These are phyloP conservation scores for Leishmania gerbilli DNA, from an alignment of 208 protist genomes.

Conservation along the genomic window DNA sequence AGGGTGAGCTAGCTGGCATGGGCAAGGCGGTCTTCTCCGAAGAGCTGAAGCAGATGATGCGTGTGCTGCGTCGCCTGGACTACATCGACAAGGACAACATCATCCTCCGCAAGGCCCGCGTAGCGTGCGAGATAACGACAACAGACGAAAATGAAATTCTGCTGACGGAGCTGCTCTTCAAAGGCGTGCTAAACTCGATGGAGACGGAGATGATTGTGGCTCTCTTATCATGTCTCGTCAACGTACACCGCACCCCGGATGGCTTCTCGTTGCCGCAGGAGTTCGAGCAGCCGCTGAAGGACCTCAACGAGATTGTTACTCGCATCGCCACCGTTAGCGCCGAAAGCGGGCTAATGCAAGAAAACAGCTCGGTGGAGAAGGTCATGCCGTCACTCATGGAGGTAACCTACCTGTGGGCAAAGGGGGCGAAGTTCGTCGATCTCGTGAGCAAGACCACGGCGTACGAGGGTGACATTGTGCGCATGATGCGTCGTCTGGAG, in stretches of 20 bases:
- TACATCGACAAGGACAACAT: conserved; percentile 98
- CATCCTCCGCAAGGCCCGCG: conserved; percentile 97
- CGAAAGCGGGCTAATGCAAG: conserved; percentile 90
- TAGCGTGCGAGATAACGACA: conserved; percentile 98
- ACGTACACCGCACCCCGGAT: conserved; percentile 94
- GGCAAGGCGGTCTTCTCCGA: conserved; percentile 92
- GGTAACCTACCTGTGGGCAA: conserved; percentile 96
- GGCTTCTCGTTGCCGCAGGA: conserved; percentile 85
- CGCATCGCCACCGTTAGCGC: conserved; percentile 93
- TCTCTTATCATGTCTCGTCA: conserved; percentile 96
- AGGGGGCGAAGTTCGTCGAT: conserved; percentile 97
- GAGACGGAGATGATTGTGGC: conserved; percentile 95
- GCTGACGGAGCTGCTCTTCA: conserved; percentile 98
- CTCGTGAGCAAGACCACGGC: conserved; percentile 97
- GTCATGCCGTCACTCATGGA: conserved; percentile 97
- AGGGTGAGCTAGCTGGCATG: conserved; percentile 83
- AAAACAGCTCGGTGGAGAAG: conserved; percentile 94
- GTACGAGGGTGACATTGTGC: conserved; percentile 99
- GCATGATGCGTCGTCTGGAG: conserved; percentile 97
- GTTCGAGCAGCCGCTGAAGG: conserved; percentile 89
- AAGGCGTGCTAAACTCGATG: conserved; percentile 97
- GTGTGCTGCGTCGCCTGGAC: conserved; percentile 95
- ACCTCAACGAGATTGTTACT: conserved; percentile 90
- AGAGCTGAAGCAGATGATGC: conserved; percentile 96
- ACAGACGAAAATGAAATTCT: conserved; percentile 98